phyloP scores from a whole-genome alignment of 192 early-diverging fungal species.

The Dispira parvispora region DNA sequence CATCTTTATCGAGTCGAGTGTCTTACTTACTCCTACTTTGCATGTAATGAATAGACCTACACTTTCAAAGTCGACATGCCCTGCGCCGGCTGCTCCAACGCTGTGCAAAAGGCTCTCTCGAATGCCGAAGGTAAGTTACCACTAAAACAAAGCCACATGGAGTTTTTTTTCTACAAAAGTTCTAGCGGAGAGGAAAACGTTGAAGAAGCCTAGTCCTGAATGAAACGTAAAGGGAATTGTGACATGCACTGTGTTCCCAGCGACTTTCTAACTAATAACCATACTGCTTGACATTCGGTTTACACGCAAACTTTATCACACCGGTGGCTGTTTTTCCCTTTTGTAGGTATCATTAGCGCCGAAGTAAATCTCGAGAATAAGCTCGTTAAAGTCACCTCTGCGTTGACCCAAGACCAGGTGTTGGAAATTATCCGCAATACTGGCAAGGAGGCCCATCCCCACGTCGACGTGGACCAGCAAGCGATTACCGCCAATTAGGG shows the following conservation, averaged over 20 bases:
- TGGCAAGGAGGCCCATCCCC: constrained; percentile 3
- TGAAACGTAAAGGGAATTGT: no score
- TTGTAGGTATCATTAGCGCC: not conserved
- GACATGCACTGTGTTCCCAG: no score
- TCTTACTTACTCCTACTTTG: not conserved
- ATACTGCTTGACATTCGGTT: not conserved
- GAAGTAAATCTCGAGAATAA: not conserved
- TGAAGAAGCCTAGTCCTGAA: no score
- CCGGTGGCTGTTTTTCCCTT: not conserved
- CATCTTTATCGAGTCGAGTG: no score
- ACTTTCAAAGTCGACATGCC: not conserved
- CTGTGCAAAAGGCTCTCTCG: not conserved
- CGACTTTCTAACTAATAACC: no score
- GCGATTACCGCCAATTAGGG: no score
- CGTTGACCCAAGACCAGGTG: not conserved
- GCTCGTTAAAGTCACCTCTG: not conserved
- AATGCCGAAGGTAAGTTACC: not conserved
- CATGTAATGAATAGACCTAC: not conserved
- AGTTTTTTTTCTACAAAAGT: no score
- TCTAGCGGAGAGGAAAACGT: no score
- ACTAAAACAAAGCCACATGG: not conserved
- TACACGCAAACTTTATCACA: not conserved
- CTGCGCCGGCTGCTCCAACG: not conserved
- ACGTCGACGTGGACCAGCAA: not conserved
- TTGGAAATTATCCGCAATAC: not conserved